A percentile compares a stretch with the other conserved stretches of the same genome.
Evolutionary conservation across 768 basidiomycete species (phyloP).

Genomic region (Trichaptum fuscoviolaceum): DNA sequence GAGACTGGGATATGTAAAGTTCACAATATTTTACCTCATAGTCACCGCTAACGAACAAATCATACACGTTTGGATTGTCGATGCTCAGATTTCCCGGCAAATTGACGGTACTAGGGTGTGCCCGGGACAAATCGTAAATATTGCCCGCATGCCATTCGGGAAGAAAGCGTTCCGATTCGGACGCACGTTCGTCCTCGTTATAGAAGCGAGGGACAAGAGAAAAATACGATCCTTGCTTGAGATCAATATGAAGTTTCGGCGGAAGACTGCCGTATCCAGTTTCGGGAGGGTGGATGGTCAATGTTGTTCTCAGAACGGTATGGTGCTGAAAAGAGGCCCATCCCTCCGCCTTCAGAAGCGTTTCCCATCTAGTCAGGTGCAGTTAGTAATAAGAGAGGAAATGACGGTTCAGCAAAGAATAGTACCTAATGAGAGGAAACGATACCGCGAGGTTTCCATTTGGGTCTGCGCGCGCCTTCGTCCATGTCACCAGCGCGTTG

Average conservation of each 20-base stretch:
- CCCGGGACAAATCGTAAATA: slow-evolving; percentile 64
- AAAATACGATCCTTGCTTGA: slow-evolving; percentile 74
- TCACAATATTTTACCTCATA: slow-evolving; percentile 57
- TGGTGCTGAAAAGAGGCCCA: slow-evolving; percentile 88
- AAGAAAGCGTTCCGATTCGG: slow-evolving; percentile 21
- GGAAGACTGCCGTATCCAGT: slow-evolving; percentile 4
- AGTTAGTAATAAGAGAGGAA: neutral
- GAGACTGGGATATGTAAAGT: slow-evolving; percentile 4
- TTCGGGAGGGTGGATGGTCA: slow-evolving; percentile 51
- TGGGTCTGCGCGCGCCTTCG: slow-evolving; percentile 32
- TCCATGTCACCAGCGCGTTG: slow-evolving; percentile 56
- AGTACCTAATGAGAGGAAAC: slow-evolving; percentile 57
- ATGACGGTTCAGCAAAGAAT: neutral
- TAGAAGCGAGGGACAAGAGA: slow-evolving; percentile 47
- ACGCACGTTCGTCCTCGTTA: slow-evolving; percentile 14
- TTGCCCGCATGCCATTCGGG: slow-evolving; percentile 79
- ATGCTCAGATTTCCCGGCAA: slow-evolving; percentile 44
- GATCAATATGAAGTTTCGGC: slow-evolving; percentile 42
- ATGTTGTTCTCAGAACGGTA: slow-evolving; percentile 55
- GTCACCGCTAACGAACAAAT: slow-evolving; percentile 71
- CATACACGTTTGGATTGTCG: slow-evolving; percentile 46
- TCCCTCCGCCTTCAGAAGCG: slow-evolving; percentile 70
- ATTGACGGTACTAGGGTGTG: slow-evolving; percentile 42
- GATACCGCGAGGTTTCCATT: slow-evolving; percentile 54
- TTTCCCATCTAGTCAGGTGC: slow-evolving; percentile 50